phyloP scores from a whole-genome alignment of 1,139 yeast genomes.

The Eremothecium cymbalariae region DNA sequence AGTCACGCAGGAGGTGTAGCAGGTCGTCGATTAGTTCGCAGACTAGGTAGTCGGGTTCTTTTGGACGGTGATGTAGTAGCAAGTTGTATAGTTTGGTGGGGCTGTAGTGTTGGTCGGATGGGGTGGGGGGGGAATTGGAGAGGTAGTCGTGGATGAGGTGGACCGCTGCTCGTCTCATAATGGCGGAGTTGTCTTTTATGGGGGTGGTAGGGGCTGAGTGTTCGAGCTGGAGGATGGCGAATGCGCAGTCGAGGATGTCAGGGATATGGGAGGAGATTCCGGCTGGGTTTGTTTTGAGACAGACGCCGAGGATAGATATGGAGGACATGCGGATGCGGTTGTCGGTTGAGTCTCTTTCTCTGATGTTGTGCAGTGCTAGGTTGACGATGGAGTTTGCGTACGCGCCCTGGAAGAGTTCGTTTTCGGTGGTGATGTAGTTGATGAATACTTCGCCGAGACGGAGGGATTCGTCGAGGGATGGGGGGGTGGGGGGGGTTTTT shows the following conservation, averaged over 20 bases:
- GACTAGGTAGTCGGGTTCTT: slow-evolving; percentile 50
- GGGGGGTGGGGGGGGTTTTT: slow-evolving; percentile 20
- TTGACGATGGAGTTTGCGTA: slow-evolving; percentile 33
- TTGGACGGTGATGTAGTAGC: slow-evolving; percentile 40
- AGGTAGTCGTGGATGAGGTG: slow-evolving; percentile 61
- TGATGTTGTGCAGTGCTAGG: slow-evolving; percentile 26
- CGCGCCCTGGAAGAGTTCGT: slow-evolving; percentile 41
- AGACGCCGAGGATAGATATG: slow-evolving; percentile 66
- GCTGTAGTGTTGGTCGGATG: slow-evolving; percentile 41
- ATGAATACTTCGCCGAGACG: slow-evolving; percentile 74
- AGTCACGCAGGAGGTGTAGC: slow-evolving; percentile 18
- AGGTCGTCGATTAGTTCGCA: slow-evolving; percentile 50
- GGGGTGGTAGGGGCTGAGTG: slow-evolving; percentile 16
- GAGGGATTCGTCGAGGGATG: slow-evolving; percentile 53
- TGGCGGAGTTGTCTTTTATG: slow-evolving; percentile 36
- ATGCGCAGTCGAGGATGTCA: slow-evolving; percentile 63
- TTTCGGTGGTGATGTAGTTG: slow-evolving; percentile 46
- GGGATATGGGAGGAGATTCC: slow-evolving; percentile 43
- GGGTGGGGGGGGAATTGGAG: slow-evolving; percentile 37
- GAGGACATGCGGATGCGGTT: slow-evolving; percentile 72
- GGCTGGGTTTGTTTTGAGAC: slow-evolving; percentile 52
- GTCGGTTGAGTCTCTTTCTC: slow-evolving; percentile 37
- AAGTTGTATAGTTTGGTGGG: slow-evolving; percentile 37
- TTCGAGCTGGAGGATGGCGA: slow-evolving; percentile 65
- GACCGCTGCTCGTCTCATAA: slow-evolving; percentile 70